These are phyloP conservation scores for Oryza nivara DNA, from an alignment of 176 grass and related monocot genomes.

Conservation along the genomic window DNA sequence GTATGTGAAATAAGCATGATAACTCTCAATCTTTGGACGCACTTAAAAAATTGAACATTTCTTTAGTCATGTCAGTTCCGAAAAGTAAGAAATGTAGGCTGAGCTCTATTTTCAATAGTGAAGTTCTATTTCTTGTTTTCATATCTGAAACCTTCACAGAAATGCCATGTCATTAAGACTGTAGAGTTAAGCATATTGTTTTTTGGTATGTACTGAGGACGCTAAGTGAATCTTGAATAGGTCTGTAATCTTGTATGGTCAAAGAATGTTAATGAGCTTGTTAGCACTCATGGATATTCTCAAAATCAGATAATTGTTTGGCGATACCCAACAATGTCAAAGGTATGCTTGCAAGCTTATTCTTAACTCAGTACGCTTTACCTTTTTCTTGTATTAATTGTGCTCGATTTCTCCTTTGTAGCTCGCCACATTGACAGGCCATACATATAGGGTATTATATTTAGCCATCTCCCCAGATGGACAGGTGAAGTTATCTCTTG, in stretches of 20 bases:
- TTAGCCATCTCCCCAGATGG: slow-evolving; percentile 96
- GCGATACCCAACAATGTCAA: slow-evolving; percentile 98
- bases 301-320: slow-evolving; percentile 99
- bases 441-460: slow-evolving; percentile 90
- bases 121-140: not conserved
- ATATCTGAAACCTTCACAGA: not conserved
- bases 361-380: not conserved
- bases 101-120: not conserved
- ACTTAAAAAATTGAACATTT: not conserved
- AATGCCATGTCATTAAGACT: not conserved
- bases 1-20: not conserved
- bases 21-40: not conserved
- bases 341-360: slow-evolving; percentile 49
- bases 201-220: slow-evolving; percentile 7
- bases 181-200: not conserved
- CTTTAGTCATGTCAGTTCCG: not conserved
- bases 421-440: slow-evolving; percentile 90
- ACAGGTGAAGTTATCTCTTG: slow-evolving; percentile 57
- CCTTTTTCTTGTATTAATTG: slow-evolving; percentile 5
- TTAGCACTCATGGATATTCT: slow-evolving; percentile 94
- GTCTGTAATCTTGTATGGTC: slow-evolving; percentile 99
- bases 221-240: slow-evolving; percentile 42
- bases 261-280: slow-evolving; percentile 98
- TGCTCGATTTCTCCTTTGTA: slow-evolving; percentile 36
- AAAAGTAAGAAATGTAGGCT: too few species aligned